These are phyloP conservation scores for Penicillium sumatraense DNA, from an alignment of 2,329 filamentous ascomycete genomes.

Conservation along the genomic window DNA sequence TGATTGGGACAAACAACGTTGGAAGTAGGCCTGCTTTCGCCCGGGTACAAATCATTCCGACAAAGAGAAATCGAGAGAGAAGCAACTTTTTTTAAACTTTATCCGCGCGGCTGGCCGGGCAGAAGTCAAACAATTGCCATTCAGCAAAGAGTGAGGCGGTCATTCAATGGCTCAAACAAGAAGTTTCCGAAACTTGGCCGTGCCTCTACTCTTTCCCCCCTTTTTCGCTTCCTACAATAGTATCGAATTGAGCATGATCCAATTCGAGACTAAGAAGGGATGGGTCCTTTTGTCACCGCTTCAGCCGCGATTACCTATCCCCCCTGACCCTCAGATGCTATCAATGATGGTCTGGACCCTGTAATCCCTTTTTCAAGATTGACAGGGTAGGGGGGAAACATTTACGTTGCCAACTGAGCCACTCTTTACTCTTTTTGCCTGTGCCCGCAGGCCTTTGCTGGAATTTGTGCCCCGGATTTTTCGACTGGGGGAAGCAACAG, in stretches of 20 bases:
- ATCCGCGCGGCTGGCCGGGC: slow-evolving; percentile 4
- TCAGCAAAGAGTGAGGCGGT: slow-evolving; percentile 22
- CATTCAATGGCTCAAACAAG: slow-evolving; percentile 9
- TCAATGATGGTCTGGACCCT: slow-evolving; percentile 7
- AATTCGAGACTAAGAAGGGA: slow-evolving; percentile 12
- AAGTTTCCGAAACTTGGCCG: neutral
- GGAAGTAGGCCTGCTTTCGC: slow-evolving; percentile 34
- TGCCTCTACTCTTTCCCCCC: slow-evolving; percentile 4
- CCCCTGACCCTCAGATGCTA: slow-evolving; percentile 5
- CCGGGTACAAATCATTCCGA: neutral
- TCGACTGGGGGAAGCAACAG: slow-evolving; percentile 13
- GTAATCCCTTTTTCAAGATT: neutral
- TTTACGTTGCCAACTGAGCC: slow-evolving; percentile 10
- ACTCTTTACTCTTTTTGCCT: slow-evolving; percentile 1
- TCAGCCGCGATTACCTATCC: slow-evolving; percentile 8
- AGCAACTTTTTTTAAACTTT: neutral
- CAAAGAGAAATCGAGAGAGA: neutral
- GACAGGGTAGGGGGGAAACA: neutral
- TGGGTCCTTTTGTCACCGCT: slow-evolving; percentile 19
- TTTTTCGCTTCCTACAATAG: slow-evolving; percentile 12
- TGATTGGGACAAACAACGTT: slow-evolving; percentile 45
- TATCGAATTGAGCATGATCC: neutral
- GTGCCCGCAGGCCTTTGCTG: neutral
- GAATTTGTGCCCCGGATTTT: slow-evolving; percentile 17
- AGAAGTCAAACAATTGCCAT: slow-evolving; percentile 5